Evolutionary conservation across 1,284 basidiomycete genomes (phyloP), one percentile per base, ranked within the genome.

Genomic region (Ceratobasidium sp.): DNA sequence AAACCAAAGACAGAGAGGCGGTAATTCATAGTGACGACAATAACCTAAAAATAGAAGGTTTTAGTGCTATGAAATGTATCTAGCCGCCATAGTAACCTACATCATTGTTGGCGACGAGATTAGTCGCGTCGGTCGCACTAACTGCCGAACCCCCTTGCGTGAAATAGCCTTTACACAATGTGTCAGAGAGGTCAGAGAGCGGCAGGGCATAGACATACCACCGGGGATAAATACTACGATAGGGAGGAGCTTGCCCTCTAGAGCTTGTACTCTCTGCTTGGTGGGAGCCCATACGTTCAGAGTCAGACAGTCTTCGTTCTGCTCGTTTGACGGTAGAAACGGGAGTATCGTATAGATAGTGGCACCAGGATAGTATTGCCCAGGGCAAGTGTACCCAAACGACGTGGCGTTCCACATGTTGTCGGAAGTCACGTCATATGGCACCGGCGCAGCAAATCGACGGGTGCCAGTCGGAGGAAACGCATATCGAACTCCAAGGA

Each of bases 121-220:
- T 42, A 12, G 65, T 67, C 23, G 65, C 65, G 44, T 67, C 46
- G 12, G 46, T 67, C 10, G 65, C 7, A 23, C 52, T 46, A 23
- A 52, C 28, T 23, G 65, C 65, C 65, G 65, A 67, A 50, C 65
- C 46, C 26, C 65, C 65, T 50, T 50, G 46, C 12, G 46, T 67
- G 46, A 46, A 50, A 67, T 59, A 59, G 38, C 56, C 56, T 67
- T 9, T 17, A 44, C 38, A 20, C n/a, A n/a, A n/a, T n/a, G n/a
- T n/a, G n/a, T n/a, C n/a, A n/a, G n/a, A n/a, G n/a, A n/a, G n/a
- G n/a, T n/a, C n/a, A n/a, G n/a, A n/a, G n/a, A 3, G 13, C n/a
- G 20, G 7, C 40, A 28, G 44, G 56, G 56, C 10, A 65, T 65
- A 65, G 44, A 65, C 20, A 65, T n/a, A n/a, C n/a, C n/a, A n/a